Evolutionary conservation across 306 rosid genomes (phyloP).

Genomic region (Castanopsis chinensis): DNA sequence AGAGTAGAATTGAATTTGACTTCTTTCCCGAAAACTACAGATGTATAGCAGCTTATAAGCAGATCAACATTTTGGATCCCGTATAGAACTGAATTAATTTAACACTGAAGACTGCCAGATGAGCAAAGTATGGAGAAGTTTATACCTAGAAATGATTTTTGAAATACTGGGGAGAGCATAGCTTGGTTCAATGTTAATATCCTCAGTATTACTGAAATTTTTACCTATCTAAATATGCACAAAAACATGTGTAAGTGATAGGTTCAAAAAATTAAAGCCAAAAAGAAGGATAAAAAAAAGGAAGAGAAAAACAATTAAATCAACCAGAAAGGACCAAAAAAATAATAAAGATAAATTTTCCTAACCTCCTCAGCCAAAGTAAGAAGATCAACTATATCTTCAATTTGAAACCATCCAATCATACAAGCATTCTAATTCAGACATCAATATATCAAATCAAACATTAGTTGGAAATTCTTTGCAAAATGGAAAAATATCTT

Average conservation of each 20-base stretch:
- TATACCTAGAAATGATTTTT: conserved; percentile 1
- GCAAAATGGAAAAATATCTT: background rate
- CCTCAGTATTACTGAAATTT: conserved; percentile 1
- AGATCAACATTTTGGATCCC: background rate
- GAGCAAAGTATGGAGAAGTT: conserved; percentile 1
- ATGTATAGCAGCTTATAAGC: background rate
- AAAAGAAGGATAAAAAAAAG: background rate
- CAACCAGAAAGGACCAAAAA: background rate
- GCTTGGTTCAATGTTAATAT: background rate
- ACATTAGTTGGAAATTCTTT: background rate
- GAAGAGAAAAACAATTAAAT: background rate
- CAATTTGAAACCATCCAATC: background rate
- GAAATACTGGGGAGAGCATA: background rate
- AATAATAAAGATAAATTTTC: background rate
- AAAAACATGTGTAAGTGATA: background rate
- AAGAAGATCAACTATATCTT: background rate
- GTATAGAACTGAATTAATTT: background rate
- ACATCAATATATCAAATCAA: background rate
- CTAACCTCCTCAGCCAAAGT: background rate
- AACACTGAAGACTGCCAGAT: background rate
- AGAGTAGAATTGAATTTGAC: too few species aligned
- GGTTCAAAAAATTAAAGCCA: background rate
- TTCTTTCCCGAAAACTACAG: background rate
- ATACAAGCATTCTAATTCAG: conserved; percentile 2
- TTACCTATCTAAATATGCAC: background rate